Evolutionary conservation across 2,329 filamentous ascomycete genomes (phyloP).

Genomic region (Pseudonectria foliicola): DNA sequence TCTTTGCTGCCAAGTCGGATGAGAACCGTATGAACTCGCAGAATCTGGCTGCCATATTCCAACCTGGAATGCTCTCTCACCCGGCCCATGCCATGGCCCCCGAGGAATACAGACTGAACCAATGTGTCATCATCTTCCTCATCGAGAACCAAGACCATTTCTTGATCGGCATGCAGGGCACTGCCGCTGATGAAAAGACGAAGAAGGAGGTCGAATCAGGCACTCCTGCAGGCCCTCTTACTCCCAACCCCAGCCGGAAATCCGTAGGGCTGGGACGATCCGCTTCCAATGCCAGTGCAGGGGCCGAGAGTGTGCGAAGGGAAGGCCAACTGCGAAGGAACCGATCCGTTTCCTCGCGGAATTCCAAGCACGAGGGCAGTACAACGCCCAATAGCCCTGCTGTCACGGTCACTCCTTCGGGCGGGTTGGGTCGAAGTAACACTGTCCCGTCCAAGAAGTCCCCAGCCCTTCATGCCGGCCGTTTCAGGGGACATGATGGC

Average conservation of each 20-base stretch:
- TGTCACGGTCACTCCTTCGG: conserved; percentile 45
- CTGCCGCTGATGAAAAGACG: conserved; percentile 84
- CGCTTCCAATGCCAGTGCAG: conserved; percentile 80
- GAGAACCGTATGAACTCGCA: conserved; percentile 94
- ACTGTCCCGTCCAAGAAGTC: conserved; percentile 90
- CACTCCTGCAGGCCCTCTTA: conserved; percentile 42
- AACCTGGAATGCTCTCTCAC: conserved; percentile 92
- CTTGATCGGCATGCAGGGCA: conserved; percentile 95
- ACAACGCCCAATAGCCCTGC: conserved; percentile 62
- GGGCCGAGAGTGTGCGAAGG: conserved; percentile 77
- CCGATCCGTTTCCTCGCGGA: conserved; percentile 84
- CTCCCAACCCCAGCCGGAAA: conserved; percentile 45
- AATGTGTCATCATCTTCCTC: conserved; percentile 94
- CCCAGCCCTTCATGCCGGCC: conserved; percentile 58
- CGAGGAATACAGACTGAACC: conserved; percentile 86
- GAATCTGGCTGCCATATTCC: conserved; percentile 94
- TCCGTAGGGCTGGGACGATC: conserved; percentile 50
- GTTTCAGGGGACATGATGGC: conserved; percentile 47
- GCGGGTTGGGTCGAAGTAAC: conserved; percentile 64
- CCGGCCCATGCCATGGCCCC: conserved; percentile 93
- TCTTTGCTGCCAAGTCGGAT: conserved; percentile 95
- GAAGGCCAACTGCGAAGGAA: conserved; percentile 77
- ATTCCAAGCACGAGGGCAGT: conserved; percentile 67
- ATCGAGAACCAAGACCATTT: conserved; percentile 99
- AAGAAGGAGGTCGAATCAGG: conserved; percentile 62